These are phyloP conservation scores for Fusarium pseudoanthophilum DNA, from an alignment of 2,329 filamentous ascomycete genomes.

Conservation along the genomic window DNA sequence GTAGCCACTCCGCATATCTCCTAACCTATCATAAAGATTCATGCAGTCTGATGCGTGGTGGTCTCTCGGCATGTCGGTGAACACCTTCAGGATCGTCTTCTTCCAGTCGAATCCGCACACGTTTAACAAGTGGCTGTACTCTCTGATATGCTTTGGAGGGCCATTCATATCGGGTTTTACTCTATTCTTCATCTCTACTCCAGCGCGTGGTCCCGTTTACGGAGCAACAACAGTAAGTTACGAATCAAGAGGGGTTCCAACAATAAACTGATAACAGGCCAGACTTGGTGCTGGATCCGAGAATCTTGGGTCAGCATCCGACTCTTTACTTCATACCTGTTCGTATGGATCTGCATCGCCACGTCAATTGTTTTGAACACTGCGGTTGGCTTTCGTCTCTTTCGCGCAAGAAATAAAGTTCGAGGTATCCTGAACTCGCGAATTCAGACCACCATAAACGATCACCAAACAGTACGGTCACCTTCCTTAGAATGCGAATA, in stretches of 20 bases:
- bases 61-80: background rate
- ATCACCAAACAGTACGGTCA: background rate
- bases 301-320: background rate
- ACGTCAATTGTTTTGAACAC: background rate
- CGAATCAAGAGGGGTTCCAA: fast-evolving
- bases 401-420: background rate
- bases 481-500: background rate
- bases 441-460: background rate
- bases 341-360: background rate
- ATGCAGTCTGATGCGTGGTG: slow-evolving; percentile 6
- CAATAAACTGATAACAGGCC: background rate
- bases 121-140: background rate
- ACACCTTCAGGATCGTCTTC: background rate
- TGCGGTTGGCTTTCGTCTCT: background rate
- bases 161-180: background rate
- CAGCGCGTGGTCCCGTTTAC: background rate
- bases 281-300: background rate
- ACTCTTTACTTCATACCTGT: background rate
- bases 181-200: background rate
- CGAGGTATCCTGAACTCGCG: background rate
- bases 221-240: background rate
- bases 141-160: background rate
- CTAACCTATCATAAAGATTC: background rate
- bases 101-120: background rate
- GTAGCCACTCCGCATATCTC: fast-evolving